These are phyloP conservation scores for Lagenaria siceraria DNA, from an alignment of 306 rosid genomes.

Conservation along the genomic window DNA sequence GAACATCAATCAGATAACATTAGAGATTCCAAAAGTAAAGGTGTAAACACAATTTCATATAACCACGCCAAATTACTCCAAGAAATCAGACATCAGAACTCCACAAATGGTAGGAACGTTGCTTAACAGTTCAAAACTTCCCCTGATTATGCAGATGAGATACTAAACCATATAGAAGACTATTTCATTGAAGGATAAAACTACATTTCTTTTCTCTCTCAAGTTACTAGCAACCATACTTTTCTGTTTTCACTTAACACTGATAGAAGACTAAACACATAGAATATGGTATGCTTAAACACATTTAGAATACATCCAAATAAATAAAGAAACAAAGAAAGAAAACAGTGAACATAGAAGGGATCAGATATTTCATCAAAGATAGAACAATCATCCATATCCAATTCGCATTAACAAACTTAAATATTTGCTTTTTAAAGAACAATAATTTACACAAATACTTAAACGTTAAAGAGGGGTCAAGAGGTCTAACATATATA, in stretches of 20 bases:
- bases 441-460: not conserved
- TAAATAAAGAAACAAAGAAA: not conserved
- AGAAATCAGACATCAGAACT: not conserved
- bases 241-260: not conserved
- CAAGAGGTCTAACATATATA: slow-evolving; percentile 41
- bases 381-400: not conserved
- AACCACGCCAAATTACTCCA: not conserved
- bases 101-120: not conserved
- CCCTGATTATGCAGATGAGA: not conserved
- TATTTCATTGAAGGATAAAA: not conserved
- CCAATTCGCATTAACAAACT: not conserved
- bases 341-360: not conserved
- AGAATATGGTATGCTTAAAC: not conserved
- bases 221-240: not conserved
- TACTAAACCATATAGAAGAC: not conserved
- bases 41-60: not conserved
- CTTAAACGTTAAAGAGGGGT: not conserved
- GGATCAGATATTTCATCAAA: not conserved
- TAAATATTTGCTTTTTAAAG: not conserved
- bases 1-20: not conserved
- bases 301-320: not conserved
- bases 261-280: not conserved
- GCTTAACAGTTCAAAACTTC: not conserved
- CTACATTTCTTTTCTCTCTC: not conserved
- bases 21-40: not conserved